Evolutionary conservation across 805 yeast species (phyloP), one percentile per base, ranked within the genome.

Genomic region (Phaffomyces thermotolerans): DNA sequence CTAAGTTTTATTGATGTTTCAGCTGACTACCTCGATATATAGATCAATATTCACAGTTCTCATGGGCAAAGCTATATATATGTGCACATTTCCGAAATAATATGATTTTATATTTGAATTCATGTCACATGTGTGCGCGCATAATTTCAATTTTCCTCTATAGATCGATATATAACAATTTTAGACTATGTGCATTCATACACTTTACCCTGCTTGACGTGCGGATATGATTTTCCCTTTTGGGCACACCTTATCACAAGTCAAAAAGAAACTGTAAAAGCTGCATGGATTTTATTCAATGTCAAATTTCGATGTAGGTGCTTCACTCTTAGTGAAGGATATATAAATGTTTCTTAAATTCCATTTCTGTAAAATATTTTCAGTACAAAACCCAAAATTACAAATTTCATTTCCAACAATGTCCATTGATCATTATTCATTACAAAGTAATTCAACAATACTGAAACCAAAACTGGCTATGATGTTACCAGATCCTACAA

Each of bases 401-500:
- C 6, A 27, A 27, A 27, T 27, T 27, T 27, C 2, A 27, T 12
- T 27, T 17, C 10, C 6, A 14, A 15, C 31, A n/a, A 45, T 42
- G 42, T 41, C 48, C 24, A 33, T 40, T 18, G 46, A 43, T 20
- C 36, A 42, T 23, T 30, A 34, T 17, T 25, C 39, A 4, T 25
- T 38, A 14, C 47, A 48, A 14, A 31, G 23, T 4, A 27, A 27
- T 13, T 9, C 29, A 27, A 20, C 22, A 20, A 4, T 27, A 27
- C 10, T 14, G 29, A 49, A 45, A 30, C 52, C 52, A 20, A 46
- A 45, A 35, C 43, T 52, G 13, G 36, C 43, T 13, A 48, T 50
- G 52, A 45, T 50, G 49, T 45, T 51, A 2, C 57, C 57, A 13
- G 52, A 50, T 33, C 55, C 57, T 9, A n/a, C 47, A 12, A 46